Evolutionary conservation across 2,329 filamentous ascomycete genomes (phyloP).

Genomic region (Akanthomyces muscarius): DNA sequence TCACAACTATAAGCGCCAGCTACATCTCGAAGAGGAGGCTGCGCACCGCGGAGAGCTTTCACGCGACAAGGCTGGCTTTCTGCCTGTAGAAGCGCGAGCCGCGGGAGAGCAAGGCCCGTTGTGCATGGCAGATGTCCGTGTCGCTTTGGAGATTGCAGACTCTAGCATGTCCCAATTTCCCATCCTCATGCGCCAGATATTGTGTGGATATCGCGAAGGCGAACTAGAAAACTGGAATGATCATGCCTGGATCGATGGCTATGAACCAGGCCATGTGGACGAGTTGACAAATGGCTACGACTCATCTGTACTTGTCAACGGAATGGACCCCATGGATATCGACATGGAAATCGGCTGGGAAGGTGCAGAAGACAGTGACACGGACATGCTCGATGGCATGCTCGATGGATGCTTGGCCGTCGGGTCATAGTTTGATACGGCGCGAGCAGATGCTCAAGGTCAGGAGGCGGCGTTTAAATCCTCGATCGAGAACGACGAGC

Average conservation of each 20-base stretch:
- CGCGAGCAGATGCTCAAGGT: background rate
- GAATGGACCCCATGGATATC: constrained; percentile 56
- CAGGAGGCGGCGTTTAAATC: no score
- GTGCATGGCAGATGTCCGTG: constrained; percentile 71
- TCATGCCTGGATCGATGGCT: constrained; percentile 49
- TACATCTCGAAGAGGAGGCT: constrained; percentile 71
- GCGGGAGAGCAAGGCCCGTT: constrained; percentile 68
- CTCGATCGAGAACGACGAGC: no score
- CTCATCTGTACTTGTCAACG: constrained; percentile 41
- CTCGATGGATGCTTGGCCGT: constrained; percentile 54
- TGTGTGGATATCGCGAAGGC: constrained; percentile 69
- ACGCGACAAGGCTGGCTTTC: constrained; percentile 69
- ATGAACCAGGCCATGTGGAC: constrained; percentile 27
- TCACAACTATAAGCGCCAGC: constrained; percentile 68
- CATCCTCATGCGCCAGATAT: constrained; percentile 65
- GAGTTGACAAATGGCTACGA: constrained; percentile 33
- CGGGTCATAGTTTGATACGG: constrained; percentile 29
- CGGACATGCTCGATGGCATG: constrained; percentile 50
- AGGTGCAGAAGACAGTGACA: constrained; percentile 51
- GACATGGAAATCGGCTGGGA: constrained; percentile 60
- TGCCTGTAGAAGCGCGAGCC: constrained; percentile 78
- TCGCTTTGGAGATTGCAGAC: constrained; percentile 73
- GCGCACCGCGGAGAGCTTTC: constrained; percentile 68
- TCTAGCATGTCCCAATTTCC: constrained; percentile 74
- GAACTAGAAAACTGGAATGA: constrained; percentile 66